Evolutionary conservation across 768 basidiomycete genomes (phyloP).

Genomic region (Albatrellus ellisii): DNA sequence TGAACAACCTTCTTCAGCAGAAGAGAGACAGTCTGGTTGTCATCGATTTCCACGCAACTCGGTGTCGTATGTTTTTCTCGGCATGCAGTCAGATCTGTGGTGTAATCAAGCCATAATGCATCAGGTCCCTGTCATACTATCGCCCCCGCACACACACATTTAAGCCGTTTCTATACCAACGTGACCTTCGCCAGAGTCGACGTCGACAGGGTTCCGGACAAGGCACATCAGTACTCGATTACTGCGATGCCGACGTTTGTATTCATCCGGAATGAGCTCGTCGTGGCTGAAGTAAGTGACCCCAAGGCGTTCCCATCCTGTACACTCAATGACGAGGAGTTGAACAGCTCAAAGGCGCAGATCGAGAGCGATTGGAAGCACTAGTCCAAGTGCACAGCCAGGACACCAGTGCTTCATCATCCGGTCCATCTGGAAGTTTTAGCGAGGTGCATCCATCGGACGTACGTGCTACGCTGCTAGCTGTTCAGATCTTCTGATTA

Average conservation of each 20-base stretch:
- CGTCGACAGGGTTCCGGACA: not conserved
- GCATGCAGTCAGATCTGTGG: not conserved
- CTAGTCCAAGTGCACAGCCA: not conserved
- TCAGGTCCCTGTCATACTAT: not conserved
- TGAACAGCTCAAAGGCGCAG: not conserved
- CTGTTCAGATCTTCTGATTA: not conserved
- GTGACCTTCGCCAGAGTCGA: not conserved
- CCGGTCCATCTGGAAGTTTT: not conserved
- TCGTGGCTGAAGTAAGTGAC: slow-evolving; percentile 12
- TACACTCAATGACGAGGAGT: not conserved
- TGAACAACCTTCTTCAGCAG: not conserved
- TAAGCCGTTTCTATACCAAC: not conserved
- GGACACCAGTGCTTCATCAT: not conserved
- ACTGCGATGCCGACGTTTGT: slow-evolving; percentile 15
- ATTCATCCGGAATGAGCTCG: slow-evolving; percentile 15
- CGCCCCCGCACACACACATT: not conserved
- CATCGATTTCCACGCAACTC: not conserved
- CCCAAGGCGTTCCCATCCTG: not conserved
- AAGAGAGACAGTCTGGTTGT: not conserved
- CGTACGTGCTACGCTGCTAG: not conserved
- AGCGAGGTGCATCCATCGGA: not conserved
- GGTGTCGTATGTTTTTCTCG: not conserved
- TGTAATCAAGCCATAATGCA: not conserved
- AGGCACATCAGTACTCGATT: slow-evolving; percentile 8
- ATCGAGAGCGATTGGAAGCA: not conserved